Conservation (phyloP, 2,329 filamentous ascomycete species). For the Penicillium sp. region DNA sequence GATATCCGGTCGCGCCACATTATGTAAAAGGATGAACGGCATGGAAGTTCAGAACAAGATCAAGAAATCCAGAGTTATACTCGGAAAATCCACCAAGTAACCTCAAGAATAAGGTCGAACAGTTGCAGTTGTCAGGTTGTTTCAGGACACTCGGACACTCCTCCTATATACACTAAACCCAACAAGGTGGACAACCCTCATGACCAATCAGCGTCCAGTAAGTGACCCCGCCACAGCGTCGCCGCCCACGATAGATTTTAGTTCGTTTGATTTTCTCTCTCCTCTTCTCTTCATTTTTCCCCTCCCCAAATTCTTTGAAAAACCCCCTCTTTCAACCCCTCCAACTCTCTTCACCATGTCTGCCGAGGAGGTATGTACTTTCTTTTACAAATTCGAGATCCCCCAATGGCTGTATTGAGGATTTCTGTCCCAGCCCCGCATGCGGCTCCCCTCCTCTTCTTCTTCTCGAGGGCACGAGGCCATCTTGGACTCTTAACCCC, state of each 20-base stretch:
- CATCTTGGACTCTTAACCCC: conserved; percentile 6
- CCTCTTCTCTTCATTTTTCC: conserved; percentile 29
- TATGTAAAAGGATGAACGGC: conserved; percentile 14
- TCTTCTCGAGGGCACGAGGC: conserved; percentile 16
- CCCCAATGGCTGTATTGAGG: conserved; percentile 17
- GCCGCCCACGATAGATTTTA: conserved; percentile 13
- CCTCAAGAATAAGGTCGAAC: not conserved
- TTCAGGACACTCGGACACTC: conserved; percentile 12
- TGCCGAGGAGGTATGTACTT: conserved; percentile 62
- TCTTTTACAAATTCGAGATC: conserved; percentile 1
- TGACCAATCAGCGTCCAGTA: conserved; percentile 13
- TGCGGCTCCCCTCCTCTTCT: conserved; percentile 27
- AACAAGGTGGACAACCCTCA: conserved; percentile 19
- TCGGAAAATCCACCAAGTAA: not conserved
- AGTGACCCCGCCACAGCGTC: conserved; percentile 10
- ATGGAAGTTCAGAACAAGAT: not conserved
- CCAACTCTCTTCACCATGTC: conserved; percentile 54
- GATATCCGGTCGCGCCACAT: conserved; percentile 94
- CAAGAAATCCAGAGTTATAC: not conserved
- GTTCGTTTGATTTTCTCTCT: conserved; percentile 24
- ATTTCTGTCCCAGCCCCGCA: conserved; percentile 30
- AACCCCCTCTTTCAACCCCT: conserved; percentile 21
- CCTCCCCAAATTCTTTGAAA: conserved; percentile 27
- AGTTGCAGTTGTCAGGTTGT: not conserved
- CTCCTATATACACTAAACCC: conserved; percentile 27